Base-by-base conservation (phyloP, 73 alveolate species). In the Breviolum minutum region DNA sequence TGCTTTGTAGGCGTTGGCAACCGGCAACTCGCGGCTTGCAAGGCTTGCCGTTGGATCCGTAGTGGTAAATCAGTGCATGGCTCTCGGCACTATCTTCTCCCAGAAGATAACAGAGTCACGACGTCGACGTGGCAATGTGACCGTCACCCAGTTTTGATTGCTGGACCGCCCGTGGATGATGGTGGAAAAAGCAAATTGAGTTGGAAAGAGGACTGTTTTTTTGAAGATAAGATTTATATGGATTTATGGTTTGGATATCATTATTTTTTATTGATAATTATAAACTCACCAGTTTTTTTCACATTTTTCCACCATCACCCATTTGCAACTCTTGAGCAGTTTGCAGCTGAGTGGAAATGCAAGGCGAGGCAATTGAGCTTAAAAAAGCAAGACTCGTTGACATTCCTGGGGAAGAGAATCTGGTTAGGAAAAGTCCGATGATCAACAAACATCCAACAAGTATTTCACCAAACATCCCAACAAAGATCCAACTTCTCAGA, bases 311-410 rank as follows among this genome's bases (percentile, higher is more conserved):
- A 17, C 12, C 76, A 83, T 83, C 73, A 22, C 60, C 92, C 92
- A 74, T 62, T 40, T 83, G 92, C 92, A 83, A 83, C 92, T 83
- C 92, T 83, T 83, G 92, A 83, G 76, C 92, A 54, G 92, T 83
- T 83, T 62, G 60, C 92, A 61, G 92, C 92, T 83, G 92, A 83
- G 76, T 61, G 92, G 60, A 61, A 61, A 71, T 83, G 92, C 92
- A 83, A 80, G 92, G 92, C 92, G 92, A 8, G 92, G 92, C 92
- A 83, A 83, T 22, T 61, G 92, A 83, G 11, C 62, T 62, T 54
- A 5, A n/a, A 83, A 83, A 83, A 61, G 70, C 11, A 29, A 48
- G 30, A 40, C 54, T 40, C 54, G 54, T 40, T 40, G 54, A 40
- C 54, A 40, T 40, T 40, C 3, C 54, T 40, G 54, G 54, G 54